phyloP scores from a whole-genome alignment of 176 grass and related monocot genomes.

The Otatea glauca region DNA sequence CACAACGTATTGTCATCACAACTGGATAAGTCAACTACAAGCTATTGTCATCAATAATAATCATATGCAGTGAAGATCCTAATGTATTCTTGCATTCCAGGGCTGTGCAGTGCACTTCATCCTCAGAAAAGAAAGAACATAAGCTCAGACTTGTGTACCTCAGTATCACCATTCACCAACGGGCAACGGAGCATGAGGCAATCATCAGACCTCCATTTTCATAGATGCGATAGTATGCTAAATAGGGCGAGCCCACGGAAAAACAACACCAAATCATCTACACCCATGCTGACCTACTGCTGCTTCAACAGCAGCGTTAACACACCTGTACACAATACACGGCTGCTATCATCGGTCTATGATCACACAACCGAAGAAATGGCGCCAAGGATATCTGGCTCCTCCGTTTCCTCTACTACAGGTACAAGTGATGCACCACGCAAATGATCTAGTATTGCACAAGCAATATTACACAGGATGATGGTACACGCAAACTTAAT shows the following conservation, averaged over 20 bases:
- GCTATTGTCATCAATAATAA: no score
- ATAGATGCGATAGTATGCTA: conserved; percentile 1
- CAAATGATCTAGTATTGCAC: conserved; percentile 29
- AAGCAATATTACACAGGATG: conserved; percentile 26
- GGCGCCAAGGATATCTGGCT: conserved; percentile 16
- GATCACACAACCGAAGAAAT: conserved; percentile 43
- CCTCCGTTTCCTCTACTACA: conserved; percentile 34
- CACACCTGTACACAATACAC: conserved; percentile 47
- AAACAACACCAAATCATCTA: conserved; percentile 49
- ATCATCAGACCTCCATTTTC: conserved; percentile 1
- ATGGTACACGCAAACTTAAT: not conserved
- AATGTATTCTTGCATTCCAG: not conserved
- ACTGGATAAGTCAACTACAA: no score
- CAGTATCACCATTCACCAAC: not conserved
- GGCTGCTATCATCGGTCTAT: conserved; percentile 38
- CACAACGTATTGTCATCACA: no score
- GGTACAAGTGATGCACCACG: conserved; percentile 29
- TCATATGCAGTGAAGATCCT: not conserved
- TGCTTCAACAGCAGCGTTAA: conserved; percentile 36
- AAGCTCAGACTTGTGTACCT: not conserved
- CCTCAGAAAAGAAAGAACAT: not conserved
- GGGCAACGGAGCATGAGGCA: not conserved
- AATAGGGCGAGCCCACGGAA: not conserved
- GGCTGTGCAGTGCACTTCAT: not conserved
- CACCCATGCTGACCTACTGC: conserved; percentile 40